Conservation (phyloP, 495 filamentous ascomycete genomes). For the Aspergillus avenaceus region DNA sequence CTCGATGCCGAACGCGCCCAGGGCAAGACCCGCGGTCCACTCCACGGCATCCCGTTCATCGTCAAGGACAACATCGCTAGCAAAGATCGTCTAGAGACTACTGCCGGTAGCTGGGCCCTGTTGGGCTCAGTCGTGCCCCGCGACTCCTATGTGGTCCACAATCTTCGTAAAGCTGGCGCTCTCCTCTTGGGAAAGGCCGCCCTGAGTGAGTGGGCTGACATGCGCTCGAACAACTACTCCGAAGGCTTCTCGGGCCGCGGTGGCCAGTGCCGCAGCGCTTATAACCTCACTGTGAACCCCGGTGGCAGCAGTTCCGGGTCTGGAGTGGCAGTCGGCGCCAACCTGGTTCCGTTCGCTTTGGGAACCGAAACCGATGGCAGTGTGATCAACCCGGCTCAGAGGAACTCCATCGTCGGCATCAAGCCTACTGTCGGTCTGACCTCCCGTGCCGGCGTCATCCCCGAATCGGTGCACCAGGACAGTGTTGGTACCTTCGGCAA, state of each 20-base stretch:
- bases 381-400: slow-evolving; percentile 67
- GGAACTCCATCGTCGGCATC: slow-evolving; percentile 62
- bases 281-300: slow-evolving; percentile 67
- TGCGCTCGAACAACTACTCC: slow-evolving; percentile 66
- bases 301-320: slow-evolving; percentile 63
- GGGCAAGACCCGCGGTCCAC: slow-evolving; percentile 52
- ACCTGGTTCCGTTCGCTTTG: slow-evolving; percentile 57
- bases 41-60: slow-evolving; percentile 71
- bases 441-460: slow-evolving; percentile 59
- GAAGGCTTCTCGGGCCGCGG: slow-evolving; percentile 65
- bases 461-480: slow-evolving; percentile 62
- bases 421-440: slow-evolving; percentile 66
- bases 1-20: slow-evolving; percentile 55
- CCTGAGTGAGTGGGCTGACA: slow-evolving; percentile 70
- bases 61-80: slow-evolving; percentile 76
- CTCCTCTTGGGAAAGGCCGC: slow-evolving; percentile 66
- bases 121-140: slow-evolving; percentile 61
- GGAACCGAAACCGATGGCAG: slow-evolving; percentile 76
- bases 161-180: slow-evolving; percentile 61
- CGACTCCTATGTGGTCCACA: slow-evolving; percentile 58
- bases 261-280: slow-evolving; percentile 61
- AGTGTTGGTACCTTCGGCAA: slow-evolving; percentile 62
- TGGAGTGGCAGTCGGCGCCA: slow-evolving; percentile 57
- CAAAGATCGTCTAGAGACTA: slow-evolving; percentile 66
- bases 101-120: slow-evolving; percentile 54